Percentiles rank a stretch among this genome's conserved stretches.
These are phyloP conservation scores for Strobilomyces dryophilus DNA, from an alignment of 768 basidiomycete species.

Conservation along the genomic window DNA sequence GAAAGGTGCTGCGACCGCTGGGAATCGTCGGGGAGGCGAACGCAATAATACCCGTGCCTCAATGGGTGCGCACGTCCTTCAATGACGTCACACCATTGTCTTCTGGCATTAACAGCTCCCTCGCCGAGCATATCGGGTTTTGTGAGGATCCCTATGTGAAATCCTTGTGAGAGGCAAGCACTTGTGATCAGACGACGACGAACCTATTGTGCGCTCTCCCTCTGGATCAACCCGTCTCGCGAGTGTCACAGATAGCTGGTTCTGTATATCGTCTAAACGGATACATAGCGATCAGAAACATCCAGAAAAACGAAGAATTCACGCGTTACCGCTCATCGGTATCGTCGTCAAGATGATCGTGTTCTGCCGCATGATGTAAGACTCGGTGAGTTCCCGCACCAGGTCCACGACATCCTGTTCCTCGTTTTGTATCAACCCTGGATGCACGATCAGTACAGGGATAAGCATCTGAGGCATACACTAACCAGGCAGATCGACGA, in stretches of 20 bases:
- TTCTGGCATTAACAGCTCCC: constrained; percentile 39
- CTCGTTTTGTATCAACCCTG: constrained; percentile 59
- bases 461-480: background rate
- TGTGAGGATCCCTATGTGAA: constrained; percentile 55
- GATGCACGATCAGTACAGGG: constrained; percentile 5
- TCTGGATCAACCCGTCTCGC: constrained; percentile 50
- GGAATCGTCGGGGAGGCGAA: constrained; percentile 58
- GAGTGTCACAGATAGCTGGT: constrained; percentile 52
- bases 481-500: constrained; percentile 53
- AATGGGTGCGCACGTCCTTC: constrained; percentile 44
- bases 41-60: constrained; percentile 60
- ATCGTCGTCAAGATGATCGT: constrained; percentile 63
- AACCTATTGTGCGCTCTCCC: constrained; percentile 62
- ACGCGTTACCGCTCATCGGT: constrained; percentile 53
- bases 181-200: background rate
- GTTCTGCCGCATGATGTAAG: constrained; percentile 45
- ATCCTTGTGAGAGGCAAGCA: background rate
- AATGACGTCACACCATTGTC: constrained; percentile 49
- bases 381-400: constrained; percentile 45
- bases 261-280: constrained; percentile 61
- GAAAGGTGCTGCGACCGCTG: constrained; percentile 41
- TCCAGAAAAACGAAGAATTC: background rate
- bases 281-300: background rate
- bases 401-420: constrained; percentile 37
- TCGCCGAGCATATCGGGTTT: constrained; percentile 56